A percentile compares a stretch with the other conserved stretches of the same genome.
These are phyloP conservation scores for Gillenia trifoliata DNA, from an alignment of 306 rosid species.

Conservation along the genomic window DNA sequence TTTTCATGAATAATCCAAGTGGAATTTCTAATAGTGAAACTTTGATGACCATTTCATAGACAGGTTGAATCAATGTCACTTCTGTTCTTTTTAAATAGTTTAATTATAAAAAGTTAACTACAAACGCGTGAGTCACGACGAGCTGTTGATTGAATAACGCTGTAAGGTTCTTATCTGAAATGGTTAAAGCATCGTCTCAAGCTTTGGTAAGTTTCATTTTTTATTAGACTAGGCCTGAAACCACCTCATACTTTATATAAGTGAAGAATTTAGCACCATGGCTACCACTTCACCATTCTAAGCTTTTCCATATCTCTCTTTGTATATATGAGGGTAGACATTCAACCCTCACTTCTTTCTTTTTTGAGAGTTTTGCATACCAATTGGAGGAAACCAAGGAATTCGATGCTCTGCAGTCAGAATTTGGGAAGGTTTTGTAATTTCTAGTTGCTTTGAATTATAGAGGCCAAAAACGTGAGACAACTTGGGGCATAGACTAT, in stretches of 20 bases:
- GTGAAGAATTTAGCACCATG: background rate
- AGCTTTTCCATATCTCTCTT: background rate
- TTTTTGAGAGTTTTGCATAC: background rate
- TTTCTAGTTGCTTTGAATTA: background rate
- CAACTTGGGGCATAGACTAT: background rate
- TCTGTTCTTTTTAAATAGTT: background rate
- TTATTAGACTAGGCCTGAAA: background rate
- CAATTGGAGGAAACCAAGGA: background rate
- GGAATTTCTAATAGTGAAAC: background rate
- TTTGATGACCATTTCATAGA: background rate
- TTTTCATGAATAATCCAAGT: too few species aligned
- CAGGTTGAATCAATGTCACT: background rate
- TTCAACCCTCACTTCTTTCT: background rate
- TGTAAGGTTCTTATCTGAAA: background rate
- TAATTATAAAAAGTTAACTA: background rate
- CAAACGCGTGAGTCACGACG: accelerated
- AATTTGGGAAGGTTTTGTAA: background rate
- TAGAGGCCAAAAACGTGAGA: background rate
- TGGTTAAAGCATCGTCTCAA: too few species aligned
- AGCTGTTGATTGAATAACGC: background rate
- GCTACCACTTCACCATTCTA: background rate
- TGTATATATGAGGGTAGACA: background rate
- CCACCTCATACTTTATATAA: background rate
- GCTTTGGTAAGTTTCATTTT: too few species aligned
- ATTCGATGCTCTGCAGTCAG: background rate